Conservation (phyloP, 257 asterid genomes). For the Jasminum sambac region DNA sequence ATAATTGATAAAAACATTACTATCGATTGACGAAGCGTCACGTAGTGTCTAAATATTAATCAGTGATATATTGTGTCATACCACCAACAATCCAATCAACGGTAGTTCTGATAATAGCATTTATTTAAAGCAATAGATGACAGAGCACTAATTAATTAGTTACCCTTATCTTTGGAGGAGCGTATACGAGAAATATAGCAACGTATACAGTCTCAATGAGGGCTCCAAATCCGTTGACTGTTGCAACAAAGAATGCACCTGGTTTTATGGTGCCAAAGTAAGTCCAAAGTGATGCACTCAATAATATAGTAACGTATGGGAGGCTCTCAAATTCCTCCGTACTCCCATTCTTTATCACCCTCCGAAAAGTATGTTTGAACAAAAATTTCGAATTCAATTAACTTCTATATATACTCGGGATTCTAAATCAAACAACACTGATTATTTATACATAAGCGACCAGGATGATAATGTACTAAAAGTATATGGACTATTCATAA, state of each 20-base stretch:
- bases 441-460: too few relatives aligned
- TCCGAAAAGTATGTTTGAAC: slow-evolving; percentile 33
- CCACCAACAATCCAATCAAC: background rate
- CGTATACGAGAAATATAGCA: slow-evolving; percentile 28
- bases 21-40: too few relatives aligned
- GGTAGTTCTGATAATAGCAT: background rate
- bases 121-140: background rate
- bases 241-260: slow-evolving; percentile 32
- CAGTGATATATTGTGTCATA: too few relatives aligned
- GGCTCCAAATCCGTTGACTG: slow-evolving; percentile 41
- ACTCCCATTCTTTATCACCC: slow-evolving; percentile 30
- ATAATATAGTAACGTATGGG: slow-evolving; percentile 38
- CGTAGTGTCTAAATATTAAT: too few relatives aligned
- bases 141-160: background rate
- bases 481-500: too few relatives aligned
- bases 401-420: too few relatives aligned
- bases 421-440: too few relatives aligned
- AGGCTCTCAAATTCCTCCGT: slow-evolving; percentile 41
- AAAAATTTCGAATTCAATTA: background rate
- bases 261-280: slow-evolving; percentile 37
- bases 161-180: slow-evolving; percentile 38
- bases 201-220: slow-evolving; percentile 27
- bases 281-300: slow-evolving; percentile 38
- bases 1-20: too few relatives aligned
- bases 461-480: too few relatives aligned